phyloP scores from a whole-genome alignment of 2,329 filamentous ascomycete genomes.

The Colletotrichum simmondsii region DNA sequence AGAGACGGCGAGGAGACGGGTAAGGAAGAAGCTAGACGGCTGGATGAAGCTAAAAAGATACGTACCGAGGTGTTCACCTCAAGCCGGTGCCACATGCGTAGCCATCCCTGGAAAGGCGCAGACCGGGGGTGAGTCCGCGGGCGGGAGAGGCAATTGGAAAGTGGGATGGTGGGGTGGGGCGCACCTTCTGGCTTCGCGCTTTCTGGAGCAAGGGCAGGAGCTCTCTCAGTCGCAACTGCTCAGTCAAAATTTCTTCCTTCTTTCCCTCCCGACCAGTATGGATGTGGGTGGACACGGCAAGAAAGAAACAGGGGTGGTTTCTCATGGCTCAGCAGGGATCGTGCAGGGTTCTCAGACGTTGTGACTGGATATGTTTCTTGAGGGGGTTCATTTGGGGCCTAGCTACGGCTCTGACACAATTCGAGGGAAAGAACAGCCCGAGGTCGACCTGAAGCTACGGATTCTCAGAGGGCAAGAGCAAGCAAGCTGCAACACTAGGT shows the following conservation, averaged over 20 bases:
- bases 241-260: background rate
- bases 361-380: slow-evolving; percentile 31
- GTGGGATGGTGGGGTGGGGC: slow-evolving; percentile 20
- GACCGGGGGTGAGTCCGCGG: slow-evolving; percentile 15
- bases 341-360: slow-evolving; percentile 24
- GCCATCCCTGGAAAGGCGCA: slow-evolving; percentile 19
- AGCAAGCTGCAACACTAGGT: background rate
- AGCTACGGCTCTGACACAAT: background rate
- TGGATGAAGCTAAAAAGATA: background rate
- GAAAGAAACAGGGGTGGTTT: slow-evolving; percentile 14
- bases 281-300: slow-evolving; percentile 21
- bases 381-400: background rate
- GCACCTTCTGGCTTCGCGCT: background rate
- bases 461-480: background rate
- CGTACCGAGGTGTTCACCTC: background rate
- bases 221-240: background rate
- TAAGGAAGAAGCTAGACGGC: slow-evolving; percentile 1
- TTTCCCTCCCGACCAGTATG: background rate
- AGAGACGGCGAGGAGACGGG: background rate
- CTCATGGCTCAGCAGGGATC: slow-evolving; percentile 32
- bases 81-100: slow-evolving; percentile 22
- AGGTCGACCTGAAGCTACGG: background rate
- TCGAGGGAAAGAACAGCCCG: background rate
- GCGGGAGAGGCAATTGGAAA: slow-evolving; percentile 27
- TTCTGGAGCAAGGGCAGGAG: background rate